Percentiles rank a stretch among this genome's conserved stretches.
phyloP scores from a whole-genome alignment of 345 rosid genomes.

The Aethionema arabicum region DNA sequence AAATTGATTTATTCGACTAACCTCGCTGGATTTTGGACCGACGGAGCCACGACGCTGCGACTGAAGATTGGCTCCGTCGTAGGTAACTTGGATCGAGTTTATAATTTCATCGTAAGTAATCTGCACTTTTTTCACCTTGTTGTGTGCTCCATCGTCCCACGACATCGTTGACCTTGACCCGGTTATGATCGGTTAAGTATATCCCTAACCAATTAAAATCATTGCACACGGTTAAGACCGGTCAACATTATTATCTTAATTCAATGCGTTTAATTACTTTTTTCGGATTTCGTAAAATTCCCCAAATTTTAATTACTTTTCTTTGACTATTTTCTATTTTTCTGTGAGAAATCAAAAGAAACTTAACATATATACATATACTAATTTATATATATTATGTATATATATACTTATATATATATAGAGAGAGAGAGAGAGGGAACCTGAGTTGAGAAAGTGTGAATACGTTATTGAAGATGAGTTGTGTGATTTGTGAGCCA shows the following conservation, averaged over 20 bases:
- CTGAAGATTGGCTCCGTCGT: constrained; percentile 32
- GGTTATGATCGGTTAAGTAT: background rate
- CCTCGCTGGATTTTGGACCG: constrained; percentile 32
- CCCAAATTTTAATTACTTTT: too few species aligned
- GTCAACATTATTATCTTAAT: too few species aligned
- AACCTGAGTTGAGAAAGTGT: constrained; percentile 25
- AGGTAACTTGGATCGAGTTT: constrained; percentile 34
- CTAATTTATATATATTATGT: too few species aligned
- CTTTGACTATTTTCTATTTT: too few species aligned
- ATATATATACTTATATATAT: background rate
- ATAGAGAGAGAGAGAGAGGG: constrained; percentile 4
- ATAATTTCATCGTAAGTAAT: constrained; percentile 34
- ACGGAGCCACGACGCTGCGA: constrained; percentile 33
- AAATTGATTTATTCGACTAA: too few species aligned
- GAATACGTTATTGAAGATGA: constrained; percentile 5
- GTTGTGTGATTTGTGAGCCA: constrained; percentile 17
- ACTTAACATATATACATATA: too few species aligned
- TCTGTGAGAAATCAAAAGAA: too few species aligned
- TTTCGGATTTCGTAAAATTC: too few species aligned
- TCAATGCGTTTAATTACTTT: too few species aligned
- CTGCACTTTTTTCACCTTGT: constrained; percentile 36
- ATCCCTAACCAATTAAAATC: background rate
- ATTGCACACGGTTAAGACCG: background rate
- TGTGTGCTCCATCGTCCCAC: constrained; percentile 39
- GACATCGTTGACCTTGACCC: constrained; percentile 16